Conservation (phyloP, 495 filamentous ascomycete species). For the Podospora fimiseda region DNA sequence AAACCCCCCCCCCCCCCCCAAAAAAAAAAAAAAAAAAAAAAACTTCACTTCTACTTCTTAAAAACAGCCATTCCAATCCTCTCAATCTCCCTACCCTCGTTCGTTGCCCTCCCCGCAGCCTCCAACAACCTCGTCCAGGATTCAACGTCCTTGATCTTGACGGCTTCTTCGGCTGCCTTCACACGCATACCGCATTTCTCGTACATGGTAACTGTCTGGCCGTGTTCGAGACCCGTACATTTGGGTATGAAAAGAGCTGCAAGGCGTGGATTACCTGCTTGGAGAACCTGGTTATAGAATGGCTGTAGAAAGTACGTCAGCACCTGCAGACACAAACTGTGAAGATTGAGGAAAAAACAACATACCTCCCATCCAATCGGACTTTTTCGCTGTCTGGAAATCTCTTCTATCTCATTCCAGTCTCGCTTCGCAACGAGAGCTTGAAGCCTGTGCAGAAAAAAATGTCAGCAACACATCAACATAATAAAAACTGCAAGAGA, state of each 20-base stretch:
- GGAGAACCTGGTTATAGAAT: constrained; percentile 83
- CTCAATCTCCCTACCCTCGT: constrained; percentile 44
- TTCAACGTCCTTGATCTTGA: constrained; percentile 70
- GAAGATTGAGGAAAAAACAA: constrained; percentile 4
- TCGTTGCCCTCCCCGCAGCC: constrained; percentile 35
- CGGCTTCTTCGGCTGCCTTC: constrained; percentile 88
- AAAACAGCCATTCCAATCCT: constrained; percentile 36
- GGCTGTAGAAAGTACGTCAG: constrained; percentile 48
- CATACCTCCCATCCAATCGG: constrained; percentile 96
- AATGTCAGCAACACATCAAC: background rate
- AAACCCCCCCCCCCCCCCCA: background rate
- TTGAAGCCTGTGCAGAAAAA: constrained; percentile 51
- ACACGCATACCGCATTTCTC: constrained; percentile 88
- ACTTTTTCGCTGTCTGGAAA: constrained; percentile 62
- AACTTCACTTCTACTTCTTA: constrained; percentile 30
- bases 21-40: background rate
- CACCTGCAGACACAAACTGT: background rate
- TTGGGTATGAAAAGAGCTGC: constrained; percentile 84
- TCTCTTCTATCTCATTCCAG: constrained; percentile 88
- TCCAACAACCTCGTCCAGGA: constrained; percentile 43
- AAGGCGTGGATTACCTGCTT: constrained; percentile 83
- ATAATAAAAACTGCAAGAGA: background rate
- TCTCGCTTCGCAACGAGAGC: constrained; percentile 83
- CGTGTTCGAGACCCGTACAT: constrained; percentile 53
- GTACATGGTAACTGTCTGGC: constrained; percentile 83